Base-by-base conservation (phyloP, 1,139 yeast genomes). In the Debaryomycetaceae sp. region DNA sequence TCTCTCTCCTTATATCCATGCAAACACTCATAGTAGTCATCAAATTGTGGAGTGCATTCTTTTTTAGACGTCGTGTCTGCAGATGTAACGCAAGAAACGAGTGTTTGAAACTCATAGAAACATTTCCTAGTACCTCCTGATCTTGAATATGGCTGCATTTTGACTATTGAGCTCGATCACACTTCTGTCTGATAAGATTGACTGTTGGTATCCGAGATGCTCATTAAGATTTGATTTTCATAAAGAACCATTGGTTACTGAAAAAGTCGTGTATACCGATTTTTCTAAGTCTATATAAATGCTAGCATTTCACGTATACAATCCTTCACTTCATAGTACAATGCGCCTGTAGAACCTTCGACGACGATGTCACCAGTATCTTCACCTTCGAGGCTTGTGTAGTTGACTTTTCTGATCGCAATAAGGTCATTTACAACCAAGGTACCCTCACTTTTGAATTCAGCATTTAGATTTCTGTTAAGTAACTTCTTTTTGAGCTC, bases 381-480 rank as follows among this genome's bases (percentile, higher is more conserved):
- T 37, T 72, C 77, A 24, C 65, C 63, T 40, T 68, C 75, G 7
- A 55, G 47, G 13, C 59, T 55, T 17, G 69, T 63, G 46, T 67
- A 66, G 7, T 79, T 78, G 3, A 86, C 73, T 59, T 92, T 91
- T 43, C 88, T 70, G 6, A 92, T 79, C 1, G 91, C 83, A 18
- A 92, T 77, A 41, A 68, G 69, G 44, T 85, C 87, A 53, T 91
- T 91, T 31, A 95, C 86, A 6, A 91, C 95, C 38, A 92, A 67
- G 0, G 91, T 82, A 58, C 98, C 98, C 58, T 89, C 97, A 41
- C 97, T 94, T 56, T 86, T 81, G 58, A 92, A 88, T 54, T 91
- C 97, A 0, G 96, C 96, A 41, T 71, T 70, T 51, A 85, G 78
- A 40, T 87, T 85, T 38, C 67, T 63, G 15, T 72, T 68, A 22